phyloP scores from a whole-genome alignment of 805 yeast species.

The Hanseniaspora valbyensis region DNA sequence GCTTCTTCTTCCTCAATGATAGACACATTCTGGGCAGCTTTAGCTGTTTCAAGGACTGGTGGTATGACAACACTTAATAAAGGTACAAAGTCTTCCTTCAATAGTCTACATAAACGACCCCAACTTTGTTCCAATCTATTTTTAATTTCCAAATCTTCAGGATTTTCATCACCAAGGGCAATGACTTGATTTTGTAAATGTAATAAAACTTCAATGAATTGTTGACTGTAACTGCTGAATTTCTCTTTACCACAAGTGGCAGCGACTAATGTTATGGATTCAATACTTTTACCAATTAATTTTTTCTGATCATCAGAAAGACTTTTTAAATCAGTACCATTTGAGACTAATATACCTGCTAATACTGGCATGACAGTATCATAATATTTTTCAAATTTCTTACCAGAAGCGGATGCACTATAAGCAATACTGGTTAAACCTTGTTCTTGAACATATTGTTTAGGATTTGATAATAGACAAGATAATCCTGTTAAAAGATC shows the following conservation, averaged over 20 bases:
- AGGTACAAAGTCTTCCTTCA: slow-evolving; percentile 79
- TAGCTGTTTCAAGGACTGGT: slow-evolving; percentile 75
- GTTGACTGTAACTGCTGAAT: slow-evolving; percentile 58
- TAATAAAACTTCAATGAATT: slow-evolving; percentile 60
- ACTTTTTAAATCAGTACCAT: slow-evolving; percentile 65
- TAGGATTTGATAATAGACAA: slow-evolving; percentile 68
- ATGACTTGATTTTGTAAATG: slow-evolving; percentile 51
- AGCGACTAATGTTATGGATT: slow-evolving; percentile 89
- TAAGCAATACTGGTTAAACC: slow-evolving; percentile 92
- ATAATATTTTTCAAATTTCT: slow-evolving; percentile 78
- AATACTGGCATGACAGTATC: slow-evolving; percentile 88
- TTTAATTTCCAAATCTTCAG: slow-evolving; percentile 72
- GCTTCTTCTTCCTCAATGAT: slow-evolving; percentile 82
- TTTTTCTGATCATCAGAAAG: slow-evolving; percentile 62
- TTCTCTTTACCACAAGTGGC: slow-evolving; percentile 89
- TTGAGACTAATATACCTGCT: slow-evolving; percentile 65
- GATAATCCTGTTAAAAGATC: slow-evolving; percentile 62
- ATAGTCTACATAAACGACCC: slow-evolving; percentile 81
- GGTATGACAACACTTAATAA: slow-evolving; percentile 77
- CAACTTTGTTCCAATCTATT: slow-evolving; percentile 87
- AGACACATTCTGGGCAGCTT: slow-evolving; percentile 79
- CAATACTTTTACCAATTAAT: slow-evolving; percentile 86
- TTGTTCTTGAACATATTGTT: slow-evolving; percentile 92
- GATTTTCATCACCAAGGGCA: slow-evolving; percentile 28
- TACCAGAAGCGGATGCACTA: slow-evolving; percentile 92